Evolutionary conservation across 306 rosid species (phyloP).

Genomic region (Pyrus betulifolia): DNA sequence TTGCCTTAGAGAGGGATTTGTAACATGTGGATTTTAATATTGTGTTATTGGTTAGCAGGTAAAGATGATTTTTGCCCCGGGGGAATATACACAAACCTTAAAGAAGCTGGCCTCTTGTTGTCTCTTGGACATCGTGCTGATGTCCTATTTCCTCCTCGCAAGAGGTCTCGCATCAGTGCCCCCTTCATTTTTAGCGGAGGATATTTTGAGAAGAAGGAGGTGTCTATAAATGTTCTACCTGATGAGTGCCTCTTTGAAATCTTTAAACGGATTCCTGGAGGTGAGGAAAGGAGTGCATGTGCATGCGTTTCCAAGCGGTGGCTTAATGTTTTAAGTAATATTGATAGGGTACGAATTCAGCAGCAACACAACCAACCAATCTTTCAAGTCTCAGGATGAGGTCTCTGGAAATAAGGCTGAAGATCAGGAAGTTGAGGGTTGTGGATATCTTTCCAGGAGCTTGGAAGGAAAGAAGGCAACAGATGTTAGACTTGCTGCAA

Average conservation of each 20-base stretch:
- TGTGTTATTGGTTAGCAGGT: conserved; percentile 42
- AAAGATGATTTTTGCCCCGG: conserved; percentile 66
- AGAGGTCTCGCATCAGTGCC: conserved; percentile 61
- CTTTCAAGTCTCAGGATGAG: conserved; percentile 16
- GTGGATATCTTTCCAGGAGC: conserved; percentile 71
- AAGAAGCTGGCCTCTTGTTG: conserved; percentile 64
- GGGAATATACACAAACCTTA: conserved; percentile 74
- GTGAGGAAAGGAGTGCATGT: conserved; percentile 64
- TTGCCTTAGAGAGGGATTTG: background rate
- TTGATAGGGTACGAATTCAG: conserved; percentile 45
- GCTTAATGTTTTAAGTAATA: conserved; percentile 80
- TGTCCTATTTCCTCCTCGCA: conserved; percentile 51
- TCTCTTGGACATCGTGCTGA: conserved; percentile 65
- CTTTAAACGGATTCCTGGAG: conserved; percentile 76
- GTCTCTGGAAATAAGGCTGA: conserved; percentile 23
- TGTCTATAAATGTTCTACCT: conserved; percentile 67
- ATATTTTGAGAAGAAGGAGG: conserved; percentile 38
- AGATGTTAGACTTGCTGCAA: conserved; percentile 89
- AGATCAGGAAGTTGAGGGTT: conserved; percentile 46
- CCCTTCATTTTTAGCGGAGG: conserved; percentile 50
- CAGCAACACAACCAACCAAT: conserved; percentile 9
- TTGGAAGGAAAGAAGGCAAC: conserved; percentile 88
- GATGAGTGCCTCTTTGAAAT: conserved; percentile 95
- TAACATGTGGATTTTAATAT: background rate
- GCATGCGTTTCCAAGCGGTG: conserved; percentile 83